Percentiles rank a stretch among this genome's conserved stretches.
Conservation (phyloP, 371 early-diverging fungal species). For the Mucor irregularis region DNA sequence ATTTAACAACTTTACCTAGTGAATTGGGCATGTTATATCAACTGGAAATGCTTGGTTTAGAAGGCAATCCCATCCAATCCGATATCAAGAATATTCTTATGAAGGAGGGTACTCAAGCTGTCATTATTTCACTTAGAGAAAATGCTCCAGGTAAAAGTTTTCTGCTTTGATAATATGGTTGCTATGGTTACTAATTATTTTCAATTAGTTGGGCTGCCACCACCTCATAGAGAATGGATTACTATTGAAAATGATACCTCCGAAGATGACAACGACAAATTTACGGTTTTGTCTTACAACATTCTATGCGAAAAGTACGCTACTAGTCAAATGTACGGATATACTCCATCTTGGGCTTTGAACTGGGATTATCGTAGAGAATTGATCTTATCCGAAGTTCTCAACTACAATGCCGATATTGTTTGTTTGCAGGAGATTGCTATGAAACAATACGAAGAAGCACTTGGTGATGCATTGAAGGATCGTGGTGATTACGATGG, state of each 20-base stretch:
- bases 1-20: slow-evolving; percentile 80
- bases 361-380: slow-evolving; percentile 94
- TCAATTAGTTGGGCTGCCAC: slow-evolving; percentile 69
- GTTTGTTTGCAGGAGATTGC: slow-evolving; percentile 97
- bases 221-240: slow-evolving; percentile 93
- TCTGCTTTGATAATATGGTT: not conserved
- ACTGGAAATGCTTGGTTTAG: slow-evolving; percentile 91
- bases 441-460: slow-evolving; percentile 80
- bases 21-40: slow-evolving; percentile 94
- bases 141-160: slow-evolving; percentile 71
- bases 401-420: slow-evolving; percentile 92
- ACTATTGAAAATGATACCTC: slow-evolving; percentile 51
- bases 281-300: slow-evolving; percentile 94
- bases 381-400: slow-evolving; percentile 85
- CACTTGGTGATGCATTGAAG: slow-evolving; percentile 71
- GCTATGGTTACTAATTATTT: no score
- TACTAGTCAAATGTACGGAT: slow-evolving; percentile 82
- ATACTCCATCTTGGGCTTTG: slow-evolving; percentile 97
- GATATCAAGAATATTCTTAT: slow-evolving; percentile 78
- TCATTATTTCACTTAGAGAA: slow-evolving; percentile 91
- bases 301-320: slow-evolving; percentile 93
- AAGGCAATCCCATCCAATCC: slow-evolving; percentile 95
- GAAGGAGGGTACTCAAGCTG: slow-evolving; percentile 84
- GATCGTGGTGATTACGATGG: slow-evolving; percentile 86
- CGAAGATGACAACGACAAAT: slow-evolving; percentile 50